Percentiles rank a stretch among this genome's conserved stretches.
These are phyloP conservation scores for Leccinum disarticulatum DNA, from an alignment of 768 basidiomycete species.

Conservation along the genomic window DNA sequence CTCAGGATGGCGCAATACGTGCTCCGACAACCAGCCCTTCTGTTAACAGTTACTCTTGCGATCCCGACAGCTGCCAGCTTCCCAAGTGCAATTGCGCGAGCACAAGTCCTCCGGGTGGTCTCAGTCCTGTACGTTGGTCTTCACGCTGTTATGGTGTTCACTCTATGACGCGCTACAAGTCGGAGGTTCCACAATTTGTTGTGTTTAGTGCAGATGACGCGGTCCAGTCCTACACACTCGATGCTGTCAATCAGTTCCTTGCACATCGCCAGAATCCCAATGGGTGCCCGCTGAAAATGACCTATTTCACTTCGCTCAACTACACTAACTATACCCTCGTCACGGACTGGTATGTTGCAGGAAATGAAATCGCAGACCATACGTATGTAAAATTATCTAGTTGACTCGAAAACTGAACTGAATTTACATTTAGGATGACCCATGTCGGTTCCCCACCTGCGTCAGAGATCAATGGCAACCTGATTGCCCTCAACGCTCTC, in stretches of 20 bases:
- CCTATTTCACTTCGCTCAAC: constrained; percentile 7
- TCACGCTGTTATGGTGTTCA: background rate
- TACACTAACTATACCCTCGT: constrained; percentile 9
- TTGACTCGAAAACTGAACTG: background rate
- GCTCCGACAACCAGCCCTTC: background rate
- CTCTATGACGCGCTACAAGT: background rate
- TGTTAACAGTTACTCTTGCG: background rate
- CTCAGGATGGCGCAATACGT: background rate
- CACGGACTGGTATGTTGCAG: constrained; percentile 7
- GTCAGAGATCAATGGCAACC: constrained; percentile 3
- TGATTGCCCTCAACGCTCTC: constrained; percentile 1
- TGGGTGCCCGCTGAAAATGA: constrained; percentile 1
- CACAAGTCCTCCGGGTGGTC: background rate
- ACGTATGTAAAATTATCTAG: background rate
- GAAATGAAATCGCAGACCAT: constrained; percentile 10
- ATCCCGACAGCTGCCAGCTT: constrained; percentile 1
- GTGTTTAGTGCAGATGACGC: constrained; percentile 4
- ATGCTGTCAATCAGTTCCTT: constrained; percentile 4
- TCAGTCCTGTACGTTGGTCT: background rate
- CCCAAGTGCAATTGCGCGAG: constrained; percentile 6
- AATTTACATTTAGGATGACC: background rate
- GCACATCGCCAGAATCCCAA: constrained; percentile 3
- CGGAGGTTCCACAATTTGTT: constrained; percentile 1
- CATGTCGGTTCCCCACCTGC: background rate
- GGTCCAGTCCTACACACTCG: constrained; percentile 1